Conservation (phyloP, 495 filamentous ascomycete species). For the Podospora appendiculata region DNA sequence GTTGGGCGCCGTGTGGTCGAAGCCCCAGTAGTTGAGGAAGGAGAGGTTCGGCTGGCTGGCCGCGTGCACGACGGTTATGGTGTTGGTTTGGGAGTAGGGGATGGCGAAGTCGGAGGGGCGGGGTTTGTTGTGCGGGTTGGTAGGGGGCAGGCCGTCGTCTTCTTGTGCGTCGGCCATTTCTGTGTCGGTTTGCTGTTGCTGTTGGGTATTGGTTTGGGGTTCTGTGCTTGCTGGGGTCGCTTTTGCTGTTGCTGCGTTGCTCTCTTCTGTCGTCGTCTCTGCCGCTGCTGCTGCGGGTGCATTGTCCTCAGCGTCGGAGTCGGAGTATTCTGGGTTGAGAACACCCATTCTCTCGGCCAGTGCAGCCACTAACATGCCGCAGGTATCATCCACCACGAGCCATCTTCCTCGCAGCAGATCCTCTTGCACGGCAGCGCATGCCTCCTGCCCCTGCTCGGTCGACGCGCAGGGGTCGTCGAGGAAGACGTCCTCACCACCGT, state of each 20-base stretch:
- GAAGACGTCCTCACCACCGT: slow-evolving; percentile 29
- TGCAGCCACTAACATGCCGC: slow-evolving; percentile 76
- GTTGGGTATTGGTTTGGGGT: too few relatives aligned
- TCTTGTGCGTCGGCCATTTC: slow-evolving; percentile 14
- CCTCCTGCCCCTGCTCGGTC: slow-evolving; percentile 18
- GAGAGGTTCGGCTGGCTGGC: slow-evolving; percentile 84
- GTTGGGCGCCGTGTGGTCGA: slow-evolving; percentile 59
- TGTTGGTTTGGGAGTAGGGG: slow-evolving; percentile 59
- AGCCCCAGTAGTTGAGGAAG: slow-evolving; percentile 79
- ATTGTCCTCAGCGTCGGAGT: slow-evolving; percentile 24
- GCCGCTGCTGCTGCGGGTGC: not conserved
- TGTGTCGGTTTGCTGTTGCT: not conserved
- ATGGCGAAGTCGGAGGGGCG: slow-evolving; percentile 26
- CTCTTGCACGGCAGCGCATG: slow-evolving; percentile 8
- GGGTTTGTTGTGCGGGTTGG: slow-evolving; percentile 21
- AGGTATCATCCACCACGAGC: slow-evolving; percentile 84
- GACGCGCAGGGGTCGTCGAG: slow-evolving; percentile 20
- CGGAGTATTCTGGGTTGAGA: slow-evolving; percentile 46
- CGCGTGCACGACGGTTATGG: slow-evolving; percentile 80
- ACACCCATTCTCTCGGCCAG: slow-evolving; percentile 91
- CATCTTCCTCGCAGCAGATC: slow-evolving; percentile 54
- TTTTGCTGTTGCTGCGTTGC: not conserved
- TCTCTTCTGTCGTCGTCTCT: not conserved
- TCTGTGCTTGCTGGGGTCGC: not conserved
- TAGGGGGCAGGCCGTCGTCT: not conserved